These are phyloP conservation scores for Moesziomyces sp. DNA, from an alignment of 1,284 basidiomycete genomes.

Conservation along the genomic window DNA sequence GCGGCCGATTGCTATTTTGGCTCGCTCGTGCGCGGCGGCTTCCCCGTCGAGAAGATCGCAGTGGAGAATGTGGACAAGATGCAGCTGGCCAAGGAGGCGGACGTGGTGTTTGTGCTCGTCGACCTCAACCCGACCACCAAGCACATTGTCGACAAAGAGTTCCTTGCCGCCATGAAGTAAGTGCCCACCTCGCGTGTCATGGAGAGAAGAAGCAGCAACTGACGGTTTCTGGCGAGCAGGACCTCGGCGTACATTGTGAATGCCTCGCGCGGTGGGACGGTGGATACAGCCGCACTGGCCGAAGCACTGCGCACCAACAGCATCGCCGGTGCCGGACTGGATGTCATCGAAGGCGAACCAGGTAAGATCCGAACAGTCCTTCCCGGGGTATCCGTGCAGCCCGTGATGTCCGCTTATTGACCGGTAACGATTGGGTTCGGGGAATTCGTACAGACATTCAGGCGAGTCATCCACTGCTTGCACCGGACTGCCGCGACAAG, in stretches of 20 bases:
- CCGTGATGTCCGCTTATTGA: slow-evolving; percentile 11
- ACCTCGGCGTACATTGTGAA: slow-evolving; percentile 56
- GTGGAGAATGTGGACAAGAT: slow-evolving; percentile 50
- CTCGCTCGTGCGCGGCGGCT: slow-evolving; percentile 25
- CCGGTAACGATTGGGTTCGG: background rate
- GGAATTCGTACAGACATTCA: slow-evolving; percentile 70
- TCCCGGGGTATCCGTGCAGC: slow-evolving; percentile 6
- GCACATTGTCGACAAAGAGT: slow-evolving; percentile 78
- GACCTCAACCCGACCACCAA: slow-evolving; percentile 79
- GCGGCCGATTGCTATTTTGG: slow-evolving; percentile 33
- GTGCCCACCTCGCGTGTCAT: slow-evolving; percentile 46
- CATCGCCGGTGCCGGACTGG: slow-evolving; percentile 91
- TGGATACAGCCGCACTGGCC: slow-evolving; percentile 84
- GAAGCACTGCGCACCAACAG: slow-evolving; percentile 79
- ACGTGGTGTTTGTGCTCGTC: slow-evolving; percentile 74
- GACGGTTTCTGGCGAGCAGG: slow-evolving; percentile 13
- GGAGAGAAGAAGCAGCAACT: background rate
- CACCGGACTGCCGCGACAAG: slow-evolving; percentile 68
- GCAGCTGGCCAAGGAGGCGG: slow-evolving; percentile 36
- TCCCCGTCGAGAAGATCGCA: slow-evolving; percentile 25
- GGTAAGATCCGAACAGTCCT: slow-evolving; percentile 33
- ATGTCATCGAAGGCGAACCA: slow-evolving; percentile 94
- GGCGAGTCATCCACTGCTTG: slow-evolving; percentile 80
- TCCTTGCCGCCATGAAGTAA: slow-evolving; percentile 85
- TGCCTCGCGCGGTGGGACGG: slow-evolving; percentile 73